Evolutionary conservation across 2,329 filamentous ascomycete species (phyloP).

Genomic region (Monascus ruber): DNA sequence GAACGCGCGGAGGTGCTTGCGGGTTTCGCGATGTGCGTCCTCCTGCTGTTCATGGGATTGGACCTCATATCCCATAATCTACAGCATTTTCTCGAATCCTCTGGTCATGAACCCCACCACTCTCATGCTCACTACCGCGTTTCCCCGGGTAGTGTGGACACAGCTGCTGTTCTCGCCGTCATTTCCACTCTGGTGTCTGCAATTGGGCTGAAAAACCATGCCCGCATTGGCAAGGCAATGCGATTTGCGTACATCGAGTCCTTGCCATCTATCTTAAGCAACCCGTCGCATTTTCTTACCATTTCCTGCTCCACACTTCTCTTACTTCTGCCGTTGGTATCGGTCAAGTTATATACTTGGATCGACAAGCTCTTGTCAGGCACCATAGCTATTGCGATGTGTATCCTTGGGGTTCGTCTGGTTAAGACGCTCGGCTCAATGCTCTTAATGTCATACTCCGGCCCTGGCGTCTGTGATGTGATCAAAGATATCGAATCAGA

Average conservation of each 20-base stretch:
- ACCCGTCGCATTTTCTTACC: conserved; percentile 90
- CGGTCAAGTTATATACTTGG: conserved; percentile 68
- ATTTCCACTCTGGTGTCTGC: conserved; percentile 74
- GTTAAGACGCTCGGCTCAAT: conserved; percentile 82
- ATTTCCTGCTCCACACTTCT: conserved; percentile 74
- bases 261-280: conserved; percentile 77
- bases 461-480: conserved; percentile 56
- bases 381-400: conserved; percentile 78
- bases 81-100: conserved; percentile 79
- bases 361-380: conserved; percentile 73
- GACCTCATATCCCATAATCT: conserved; percentile 89
- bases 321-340: conserved; percentile 69
- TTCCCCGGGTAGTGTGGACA: conserved; percentile 64
- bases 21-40: conserved; percentile 90
- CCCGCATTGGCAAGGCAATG: conserved; percentile 84
- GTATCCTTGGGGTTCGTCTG: conserved; percentile 69
- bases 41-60: conserved; percentile 93
- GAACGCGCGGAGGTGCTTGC: conserved; percentile 88
- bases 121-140: conserved; percentile 55
- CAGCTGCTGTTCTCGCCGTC: conserved; percentile 72
- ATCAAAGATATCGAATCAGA: conserved; percentile 76
- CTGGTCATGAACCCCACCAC: conserved; percentile 63
- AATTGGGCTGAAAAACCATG: conserved; percentile 78
- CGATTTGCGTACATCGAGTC: conserved; percentile 70
- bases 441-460: conserved; percentile 82